Conservation (phyloP, 305 asterid genomes). For the Salvia sclarea region DNA sequence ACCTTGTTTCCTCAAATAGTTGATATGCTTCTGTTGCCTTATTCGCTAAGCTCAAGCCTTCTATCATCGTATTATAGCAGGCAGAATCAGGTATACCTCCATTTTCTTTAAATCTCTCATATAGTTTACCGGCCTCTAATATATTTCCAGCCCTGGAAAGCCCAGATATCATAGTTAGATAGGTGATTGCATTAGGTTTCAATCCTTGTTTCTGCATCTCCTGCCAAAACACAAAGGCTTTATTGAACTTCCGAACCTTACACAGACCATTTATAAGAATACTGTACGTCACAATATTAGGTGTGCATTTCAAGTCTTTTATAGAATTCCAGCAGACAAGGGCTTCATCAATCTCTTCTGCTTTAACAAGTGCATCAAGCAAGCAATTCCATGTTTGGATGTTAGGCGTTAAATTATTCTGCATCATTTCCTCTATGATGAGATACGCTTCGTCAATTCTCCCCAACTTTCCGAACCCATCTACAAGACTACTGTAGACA, state of each 20-base stretch:
- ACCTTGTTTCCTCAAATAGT: slow-evolving; percentile 75
- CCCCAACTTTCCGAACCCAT: slow-evolving; percentile 95
- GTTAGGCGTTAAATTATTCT: slow-evolving; percentile 67
- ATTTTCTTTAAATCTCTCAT: slow-evolving; percentile 62
- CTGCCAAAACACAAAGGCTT: slow-evolving; percentile 99
- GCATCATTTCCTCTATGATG: slow-evolving; percentile 93
- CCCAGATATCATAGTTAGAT: slow-evolving; percentile 89
- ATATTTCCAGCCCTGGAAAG: slow-evolving; percentile 94
- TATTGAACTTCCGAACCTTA: slow-evolving; percentile 80
- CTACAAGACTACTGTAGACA: slow-evolving; percentile 84
- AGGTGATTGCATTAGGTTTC: slow-evolving; percentile 70
- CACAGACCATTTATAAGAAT: slow-evolving; percentile 87
- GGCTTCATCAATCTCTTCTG: slow-evolving; percentile 91
- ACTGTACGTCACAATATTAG: slow-evolving; percentile 64
- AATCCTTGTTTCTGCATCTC: slow-evolving; percentile 93
- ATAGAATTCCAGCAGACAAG: slow-evolving; percentile 94
- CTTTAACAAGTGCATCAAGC: slow-evolving; percentile 91
- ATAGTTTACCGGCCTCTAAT: slow-evolving; percentile 71
- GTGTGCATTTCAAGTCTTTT: slow-evolving; percentile 76
- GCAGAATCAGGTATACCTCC: slow-evolving; percentile 95
- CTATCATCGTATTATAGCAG: slow-evolving; percentile 89
- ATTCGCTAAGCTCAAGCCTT: slow-evolving; percentile 75
- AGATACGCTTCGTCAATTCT: slow-evolving; percentile 94
- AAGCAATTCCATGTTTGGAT: slow-evolving; percentile 95
- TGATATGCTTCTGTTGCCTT: slow-evolving; percentile 79